Base-by-base conservation (phyloP, 2,329 filamentous ascomycete genomes). In the Pseudogymnoascus sp. region DNA sequence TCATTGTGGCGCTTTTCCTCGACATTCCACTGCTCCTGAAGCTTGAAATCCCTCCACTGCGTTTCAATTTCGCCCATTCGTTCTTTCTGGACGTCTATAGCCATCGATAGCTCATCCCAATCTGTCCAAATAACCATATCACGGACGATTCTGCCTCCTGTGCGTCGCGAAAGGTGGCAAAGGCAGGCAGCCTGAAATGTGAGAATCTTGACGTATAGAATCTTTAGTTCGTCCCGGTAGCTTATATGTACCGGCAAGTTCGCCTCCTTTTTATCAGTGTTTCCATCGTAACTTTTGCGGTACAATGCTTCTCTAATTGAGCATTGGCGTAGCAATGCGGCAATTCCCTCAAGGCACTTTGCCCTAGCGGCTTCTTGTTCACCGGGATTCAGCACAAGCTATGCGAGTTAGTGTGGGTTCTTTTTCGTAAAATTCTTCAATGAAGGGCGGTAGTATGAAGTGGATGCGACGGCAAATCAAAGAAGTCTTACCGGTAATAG, bases 301-400 rank as follows among this genome's bases (percentile, higher is more conserved):
- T 66, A 65, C 1, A 66, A 58, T 6, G 50, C 53, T 50, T 66
- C 64, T 53, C 64, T 57, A 39, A 65, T 63, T 12, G 50, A 58
- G 37, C 65, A 61, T 12, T 58, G 64, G 8, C 37, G 58, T 20
- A 65, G 57, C 4, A 65, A 36, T 28, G 61, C 20, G 6, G 65
- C 61, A 14, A 66, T 60, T 2, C 60, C 20, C 12, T 63, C 60
- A n/a, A 66, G 53, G 11, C 39, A 59, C 22, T 41, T 57, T 18
- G 50, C 58, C 5, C 65, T 33, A 2, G 61, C 60, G 8, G 61
- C 61, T 7, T 39, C 59, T 60, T 66, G 65, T n/a, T 63, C 60
- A 5, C 62, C 61, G n/a, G 65, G 64, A 61, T 66, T 66, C 18
- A 63, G 25, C 18, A 61, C 18, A 11, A 61, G 35, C 62, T 65